A percentile compares a stretch with the other conserved stretches of the same genome.
phyloP scores from a whole-genome alignment of 768 basidiomycete species.

The Tulasnella sp. region DNA sequence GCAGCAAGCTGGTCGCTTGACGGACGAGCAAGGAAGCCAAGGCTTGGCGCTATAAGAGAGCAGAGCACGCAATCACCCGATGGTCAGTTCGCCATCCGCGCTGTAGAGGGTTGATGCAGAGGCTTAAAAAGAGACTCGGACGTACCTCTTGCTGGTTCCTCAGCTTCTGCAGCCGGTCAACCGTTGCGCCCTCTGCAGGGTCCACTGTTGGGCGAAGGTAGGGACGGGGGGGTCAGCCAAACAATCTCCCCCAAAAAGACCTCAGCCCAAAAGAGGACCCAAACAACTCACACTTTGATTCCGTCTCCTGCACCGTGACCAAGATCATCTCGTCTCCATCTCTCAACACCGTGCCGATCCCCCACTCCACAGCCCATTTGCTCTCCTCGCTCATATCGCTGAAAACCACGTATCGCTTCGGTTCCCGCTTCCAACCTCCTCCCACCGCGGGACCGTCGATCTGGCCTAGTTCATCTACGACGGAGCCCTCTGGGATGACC shows the following conservation, averaged over 20 bases:
- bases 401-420: conserved; percentile 79
- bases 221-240: no score
- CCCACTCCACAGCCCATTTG: conserved; percentile 96
- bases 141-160: conserved; percentile 89
- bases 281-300: conserved; percentile 80
- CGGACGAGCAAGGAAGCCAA: conserved; percentile 85
- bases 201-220: no score
- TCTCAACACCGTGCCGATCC: conserved; percentile 90
- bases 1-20: conserved; percentile 85
- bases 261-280: no score
- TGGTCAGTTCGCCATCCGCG: not conserved
- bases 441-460: not conserved
- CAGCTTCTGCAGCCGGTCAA: conserved; percentile 77
- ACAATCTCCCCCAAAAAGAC: no score
- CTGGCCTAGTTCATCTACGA: not conserved
- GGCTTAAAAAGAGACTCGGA: conserved; percentile 11
- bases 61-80: not conserved
- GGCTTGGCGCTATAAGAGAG: conserved; percentile 72
- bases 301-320: conserved; percentile 91
- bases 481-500: conserved; percentile 51
- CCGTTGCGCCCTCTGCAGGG: conserved; percentile 62
- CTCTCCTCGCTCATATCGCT: conserved; percentile 95
- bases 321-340: conserved; percentile 95
- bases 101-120: no score
- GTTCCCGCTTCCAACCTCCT: conserved; percentile 50